phyloP scores from a whole-genome alignment of 768 basidiomycete genomes.

The Imleria badia region DNA sequence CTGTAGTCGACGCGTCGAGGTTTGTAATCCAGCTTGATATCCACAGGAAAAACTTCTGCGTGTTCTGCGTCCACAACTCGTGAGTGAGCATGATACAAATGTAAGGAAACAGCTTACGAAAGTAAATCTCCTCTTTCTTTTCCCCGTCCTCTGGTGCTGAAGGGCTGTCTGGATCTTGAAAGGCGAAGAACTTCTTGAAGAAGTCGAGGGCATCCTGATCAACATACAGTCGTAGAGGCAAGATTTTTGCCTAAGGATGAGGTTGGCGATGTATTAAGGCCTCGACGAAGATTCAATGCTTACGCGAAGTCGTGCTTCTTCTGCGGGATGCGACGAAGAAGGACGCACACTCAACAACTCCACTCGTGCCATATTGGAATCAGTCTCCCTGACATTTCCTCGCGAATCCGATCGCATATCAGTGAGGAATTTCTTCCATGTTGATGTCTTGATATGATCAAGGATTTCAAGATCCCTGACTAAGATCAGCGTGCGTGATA shows the following conservation, averaged over 20 bases:
- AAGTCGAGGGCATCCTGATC: constrained; percentile 99
- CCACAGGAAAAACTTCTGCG: constrained; percentile 93
- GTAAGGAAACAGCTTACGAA: constrained; percentile 52
- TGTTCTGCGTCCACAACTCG: constrained; percentile 55
- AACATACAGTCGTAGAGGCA: constrained; percentile 89
- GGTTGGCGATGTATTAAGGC: not conserved
- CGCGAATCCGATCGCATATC: constrained; percentile 78
- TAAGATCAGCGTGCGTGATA: constrained; percentile 65
- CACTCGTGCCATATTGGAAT: constrained; percentile 89
- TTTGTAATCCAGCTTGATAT: constrained; percentile 97
- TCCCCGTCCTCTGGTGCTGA: constrained; percentile 32
- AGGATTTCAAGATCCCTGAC: constrained; percentile 82
- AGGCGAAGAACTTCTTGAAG: constrained; percentile 93
- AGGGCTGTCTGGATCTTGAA: constrained; percentile 59
- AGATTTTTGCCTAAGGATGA: constrained; percentile 70
- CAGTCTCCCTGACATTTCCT: constrained; percentile 88
- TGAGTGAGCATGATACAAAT: constrained; percentile 5
- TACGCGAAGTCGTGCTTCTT: constrained; percentile 76
- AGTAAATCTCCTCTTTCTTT: constrained; percentile 56
- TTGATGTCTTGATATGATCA: constrained; percentile 97
- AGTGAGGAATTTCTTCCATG: constrained; percentile 97
- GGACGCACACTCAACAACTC: constrained; percentile 78
- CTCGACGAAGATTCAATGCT: not conserved
- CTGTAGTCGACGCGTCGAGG: constrained; percentile 94
- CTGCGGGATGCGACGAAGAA: constrained; percentile 58